A percentile compares a stretch with the other conserved stretches of the same genome.
phyloP scores from a whole-genome alignment of 768 basidiomycete genomes.

The Auricularia cornea region DNA sequence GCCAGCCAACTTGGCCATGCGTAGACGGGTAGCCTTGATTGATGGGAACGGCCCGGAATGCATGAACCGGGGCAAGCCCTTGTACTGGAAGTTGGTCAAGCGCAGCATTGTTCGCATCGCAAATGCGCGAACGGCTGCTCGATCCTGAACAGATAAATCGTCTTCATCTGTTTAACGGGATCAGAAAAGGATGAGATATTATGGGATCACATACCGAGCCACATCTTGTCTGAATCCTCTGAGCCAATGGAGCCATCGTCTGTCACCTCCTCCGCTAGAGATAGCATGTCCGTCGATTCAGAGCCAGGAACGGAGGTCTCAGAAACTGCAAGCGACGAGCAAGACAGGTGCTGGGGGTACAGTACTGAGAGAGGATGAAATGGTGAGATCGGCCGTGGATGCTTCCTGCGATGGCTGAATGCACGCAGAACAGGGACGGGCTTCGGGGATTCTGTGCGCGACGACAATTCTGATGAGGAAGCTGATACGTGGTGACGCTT shows the following conservation, averaged over 20 bases:
- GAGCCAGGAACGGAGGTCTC: too few relatives aligned
- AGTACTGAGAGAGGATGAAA: neutral
- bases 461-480: neutral
- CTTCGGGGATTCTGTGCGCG: neutral
- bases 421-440: too few relatives aligned
- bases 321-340: too few relatives aligned
- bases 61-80: neutral
- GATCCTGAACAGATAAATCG: neutral
- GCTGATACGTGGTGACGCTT: neutral
- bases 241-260: too few relatives aligned
- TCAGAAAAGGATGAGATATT: neutral
- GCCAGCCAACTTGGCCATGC: conserved; percentile 23
- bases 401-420: neutral
- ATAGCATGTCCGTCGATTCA: too few relatives aligned
- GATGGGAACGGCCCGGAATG: conserved; percentile 28
- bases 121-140: neutral
- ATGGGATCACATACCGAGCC: neutral
- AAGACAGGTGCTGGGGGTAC: neutral
- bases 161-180: too few relatives aligned
- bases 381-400: neutral
- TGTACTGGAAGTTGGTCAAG: neutral
- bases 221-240: neutral
- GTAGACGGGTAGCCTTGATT: conserved; percentile 8
- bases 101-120: neutral
- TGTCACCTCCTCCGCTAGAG: too few relatives aligned